Evolutionary conservation across 371 early-diverging fungal species (phyloP).

Genomic region (Entomophthora muscae): DNA sequence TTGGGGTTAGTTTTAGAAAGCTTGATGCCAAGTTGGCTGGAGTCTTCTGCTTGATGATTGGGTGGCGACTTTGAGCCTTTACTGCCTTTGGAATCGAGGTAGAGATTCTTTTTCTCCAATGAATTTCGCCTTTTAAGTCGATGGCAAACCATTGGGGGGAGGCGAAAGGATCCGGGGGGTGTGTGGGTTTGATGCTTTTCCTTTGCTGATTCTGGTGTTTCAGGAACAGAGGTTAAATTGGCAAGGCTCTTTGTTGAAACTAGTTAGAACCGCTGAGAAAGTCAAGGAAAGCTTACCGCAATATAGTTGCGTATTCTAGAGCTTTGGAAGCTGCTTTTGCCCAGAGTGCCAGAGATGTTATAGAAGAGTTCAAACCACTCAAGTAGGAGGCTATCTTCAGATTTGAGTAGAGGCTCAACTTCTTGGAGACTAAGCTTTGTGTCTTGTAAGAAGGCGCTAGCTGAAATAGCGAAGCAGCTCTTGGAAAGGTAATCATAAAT

Average conservation of each 20-base stretch:
- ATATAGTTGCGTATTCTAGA: neutral
- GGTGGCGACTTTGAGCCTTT: neutral
- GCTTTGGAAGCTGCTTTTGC: neutral
- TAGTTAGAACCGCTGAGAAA: neutral
- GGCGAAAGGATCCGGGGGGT: neutral
- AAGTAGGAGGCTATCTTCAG: neutral
- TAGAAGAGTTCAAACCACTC: neutral
- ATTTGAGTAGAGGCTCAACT: neutral
- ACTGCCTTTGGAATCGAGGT: neutral
- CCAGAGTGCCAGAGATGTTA: neutral
- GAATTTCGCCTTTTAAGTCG: neutral
- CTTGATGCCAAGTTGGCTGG: too few relatives aligned
- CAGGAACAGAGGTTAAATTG: neutral
- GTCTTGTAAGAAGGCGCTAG: neutral
- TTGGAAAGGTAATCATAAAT: neutral
- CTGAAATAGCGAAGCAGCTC: neutral
- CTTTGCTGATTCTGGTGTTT: neutral
- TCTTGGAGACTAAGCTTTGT: neutral
- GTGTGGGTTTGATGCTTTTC: neutral
- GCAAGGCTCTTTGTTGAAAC: neutral
- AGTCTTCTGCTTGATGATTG: too few relatives aligned
- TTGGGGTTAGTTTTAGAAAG: too few relatives aligned
- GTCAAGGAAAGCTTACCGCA: neutral
- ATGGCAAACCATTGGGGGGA: neutral
- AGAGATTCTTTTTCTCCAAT: neutral